These are phyloP conservation scores for Lagenaria siceraria DNA, from an alignment of 306 rosid species.

Conservation along the genomic window DNA sequence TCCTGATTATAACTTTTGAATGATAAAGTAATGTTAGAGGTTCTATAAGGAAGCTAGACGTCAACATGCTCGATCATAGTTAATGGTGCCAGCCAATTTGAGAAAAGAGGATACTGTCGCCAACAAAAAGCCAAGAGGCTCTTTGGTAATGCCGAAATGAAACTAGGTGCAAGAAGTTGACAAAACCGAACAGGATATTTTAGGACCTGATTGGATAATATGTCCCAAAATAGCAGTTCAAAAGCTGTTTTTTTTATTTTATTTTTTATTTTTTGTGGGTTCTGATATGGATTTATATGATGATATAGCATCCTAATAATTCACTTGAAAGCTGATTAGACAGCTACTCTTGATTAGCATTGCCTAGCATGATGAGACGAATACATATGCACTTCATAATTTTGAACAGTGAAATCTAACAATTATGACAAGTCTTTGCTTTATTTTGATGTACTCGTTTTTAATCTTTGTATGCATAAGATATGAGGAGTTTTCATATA, in stretches of 20 bases:
- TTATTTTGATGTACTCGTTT: background rate
- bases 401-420: background rate
- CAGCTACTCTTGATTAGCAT: background rate
- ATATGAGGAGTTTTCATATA: background rate
- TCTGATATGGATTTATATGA: background rate
- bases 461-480: background rate
- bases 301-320: background rate
- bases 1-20: background rate
- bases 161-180: background rate
- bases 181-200: background rate
- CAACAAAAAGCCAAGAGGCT: background rate
- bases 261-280: background rate
- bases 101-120: background rate
- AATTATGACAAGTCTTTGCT: background rate
- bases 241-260: background rate
- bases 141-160: background rate
- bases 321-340: background rate
- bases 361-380: background rate
- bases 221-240: background rate
- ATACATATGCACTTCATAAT: background rate
- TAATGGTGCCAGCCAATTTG: background rate
- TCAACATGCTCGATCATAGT: background rate
- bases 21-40: background rate
- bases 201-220: background rate
- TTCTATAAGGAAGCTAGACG: background rate